A percentile compares a stretch with the other conserved stretches of the same genome.
These are phyloP conservation scores for Oryza meyeriana DNA, from an alignment of 176 grass and related monocot species.

Conservation along the genomic window DNA sequence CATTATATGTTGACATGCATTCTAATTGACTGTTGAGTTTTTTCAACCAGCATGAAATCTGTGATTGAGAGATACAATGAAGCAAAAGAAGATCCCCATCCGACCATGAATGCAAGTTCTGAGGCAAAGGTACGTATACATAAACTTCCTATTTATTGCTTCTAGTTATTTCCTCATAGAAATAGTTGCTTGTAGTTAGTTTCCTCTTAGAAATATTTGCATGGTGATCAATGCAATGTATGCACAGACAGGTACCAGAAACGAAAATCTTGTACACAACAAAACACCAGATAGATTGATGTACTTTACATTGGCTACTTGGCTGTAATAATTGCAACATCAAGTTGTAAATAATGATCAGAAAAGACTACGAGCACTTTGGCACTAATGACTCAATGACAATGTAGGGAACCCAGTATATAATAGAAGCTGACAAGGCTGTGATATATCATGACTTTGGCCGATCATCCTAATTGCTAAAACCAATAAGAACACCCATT, in stretches of 20 bases:
- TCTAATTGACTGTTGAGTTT: neutral
- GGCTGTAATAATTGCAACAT: too few species aligned
- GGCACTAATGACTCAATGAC: neutral
- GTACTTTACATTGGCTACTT: neutral
- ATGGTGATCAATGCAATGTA: neutral
- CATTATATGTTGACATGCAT: neutral
- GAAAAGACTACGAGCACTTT: neutral
- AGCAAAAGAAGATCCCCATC: slow-evolving; percentile 20
- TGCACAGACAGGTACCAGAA: neutral
- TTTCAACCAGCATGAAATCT: slow-evolving; percentile 31
- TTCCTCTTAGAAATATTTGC: neutral
- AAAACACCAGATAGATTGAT: neutral
- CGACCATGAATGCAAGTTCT: neutral
- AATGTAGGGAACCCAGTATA: neutral
- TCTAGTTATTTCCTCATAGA: neutral
- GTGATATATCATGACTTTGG: neutral
- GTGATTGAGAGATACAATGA: slow-evolving; percentile 31
- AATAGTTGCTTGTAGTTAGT: neutral
- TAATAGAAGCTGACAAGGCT: neutral
- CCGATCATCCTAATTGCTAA: neutral
- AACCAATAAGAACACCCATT: neutral
- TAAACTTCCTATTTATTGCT: neutral
- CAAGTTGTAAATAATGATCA: neutral
- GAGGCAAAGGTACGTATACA: slow-evolving; percentile 20
- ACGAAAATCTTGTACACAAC: neutral